These are phyloP conservation scores for Toxicodendron radicans DNA, from an alignment of 345 rosid species.

Conservation along the genomic window DNA sequence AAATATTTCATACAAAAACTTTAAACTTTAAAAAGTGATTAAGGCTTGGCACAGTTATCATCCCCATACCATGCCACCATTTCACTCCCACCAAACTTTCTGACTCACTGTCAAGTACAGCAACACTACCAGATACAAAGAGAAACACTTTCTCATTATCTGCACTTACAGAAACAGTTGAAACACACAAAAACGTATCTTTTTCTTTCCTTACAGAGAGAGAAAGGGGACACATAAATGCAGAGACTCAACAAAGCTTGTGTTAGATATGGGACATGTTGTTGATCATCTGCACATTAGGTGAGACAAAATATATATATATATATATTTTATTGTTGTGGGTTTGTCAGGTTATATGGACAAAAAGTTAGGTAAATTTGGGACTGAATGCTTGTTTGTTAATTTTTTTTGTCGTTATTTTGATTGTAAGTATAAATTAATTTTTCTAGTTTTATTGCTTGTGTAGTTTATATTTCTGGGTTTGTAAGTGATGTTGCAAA, in stretches of 20 bases:
- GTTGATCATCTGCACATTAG: not conserved
- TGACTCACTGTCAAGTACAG: constrained; percentile 3
- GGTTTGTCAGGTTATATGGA: not conserved
- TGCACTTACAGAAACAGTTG: not conserved
- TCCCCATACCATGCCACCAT: not conserved
- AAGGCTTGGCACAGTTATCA: not conserved
- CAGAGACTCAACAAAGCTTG: not conserved
- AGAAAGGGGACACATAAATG: constrained; percentile 15
- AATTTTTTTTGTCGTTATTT: not conserved
- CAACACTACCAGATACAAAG: constrained; percentile 5
- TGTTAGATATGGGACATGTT: not conserved
- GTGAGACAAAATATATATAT: constrained; percentile 9
- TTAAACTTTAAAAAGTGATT: not conserved
- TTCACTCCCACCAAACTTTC: constrained; percentile 13
- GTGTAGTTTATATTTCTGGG: constrained; percentile 8
- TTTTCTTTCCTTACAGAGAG: constrained; percentile 10
- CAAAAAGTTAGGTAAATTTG: not conserved
- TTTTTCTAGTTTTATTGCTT: not conserved
- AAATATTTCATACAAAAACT: not conserved
- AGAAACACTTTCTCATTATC: not conserved
- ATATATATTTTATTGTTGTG: not conserved
- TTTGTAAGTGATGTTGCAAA: not conserved
- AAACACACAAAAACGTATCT: not conserved
- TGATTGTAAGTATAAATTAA: not conserved
- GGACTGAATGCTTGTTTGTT: not conserved